Percentiles rank a stretch among this genome's conserved stretches.
These are phyloP conservation scores for Hypocreales sp. DNA, from an alignment of 2,329 filamentous ascomycete genomes.

Conservation along the genomic window DNA sequence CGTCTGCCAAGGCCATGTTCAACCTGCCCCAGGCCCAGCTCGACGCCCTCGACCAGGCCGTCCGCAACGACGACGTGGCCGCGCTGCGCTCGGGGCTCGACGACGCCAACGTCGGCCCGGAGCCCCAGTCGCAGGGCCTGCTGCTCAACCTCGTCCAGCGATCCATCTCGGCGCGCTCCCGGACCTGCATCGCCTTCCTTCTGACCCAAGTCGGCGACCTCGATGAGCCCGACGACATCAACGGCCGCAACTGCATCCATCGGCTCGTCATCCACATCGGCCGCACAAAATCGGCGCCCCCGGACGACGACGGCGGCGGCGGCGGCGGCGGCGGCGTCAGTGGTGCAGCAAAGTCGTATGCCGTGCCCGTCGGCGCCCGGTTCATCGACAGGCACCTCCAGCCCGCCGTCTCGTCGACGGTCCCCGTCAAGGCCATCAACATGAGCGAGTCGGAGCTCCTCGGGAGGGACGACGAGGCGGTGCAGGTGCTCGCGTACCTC, in stretches of 20 bases:
- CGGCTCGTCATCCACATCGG: constrained; percentile 86
- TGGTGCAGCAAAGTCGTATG: too few relatives aligned
- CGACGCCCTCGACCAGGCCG: constrained; percentile 56
- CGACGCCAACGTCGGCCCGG: constrained; percentile 32
- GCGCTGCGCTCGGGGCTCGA: constrained; percentile 40
- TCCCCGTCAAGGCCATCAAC: constrained; percentile 42
- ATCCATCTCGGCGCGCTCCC: constrained; percentile 55
- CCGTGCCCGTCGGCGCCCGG: constrained; percentile 32
- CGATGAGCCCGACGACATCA: constrained; percentile 82
- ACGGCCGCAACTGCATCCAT: constrained; percentile 85
- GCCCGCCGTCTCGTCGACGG: constrained; percentile 54
- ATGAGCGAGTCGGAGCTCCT: constrained; percentile 53
- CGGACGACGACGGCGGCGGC: constrained; percentile 36
- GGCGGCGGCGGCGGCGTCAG: too few relatives aligned
- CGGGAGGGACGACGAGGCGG: constrained; percentile 55
- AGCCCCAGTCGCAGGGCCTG: constrained; percentile 40
- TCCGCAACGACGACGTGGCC: constrained; percentile 50
- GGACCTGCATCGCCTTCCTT: constrained; percentile 54
- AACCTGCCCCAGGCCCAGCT: constrained; percentile 54
- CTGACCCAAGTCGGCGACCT: constrained; percentile 54
- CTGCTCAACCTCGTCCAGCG: constrained; percentile 69
- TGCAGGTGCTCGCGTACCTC: constrained; percentile 47
- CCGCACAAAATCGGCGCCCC: constrained; percentile 41
- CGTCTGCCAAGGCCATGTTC: constrained; percentile 59
- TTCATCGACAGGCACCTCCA: constrained; percentile 61